Percentiles rank a stretch among this genome's conserved stretches.
Evolutionary conservation across 345 rosid species (phyloP).

Genomic region (Arabidopsis suecica): DNA sequence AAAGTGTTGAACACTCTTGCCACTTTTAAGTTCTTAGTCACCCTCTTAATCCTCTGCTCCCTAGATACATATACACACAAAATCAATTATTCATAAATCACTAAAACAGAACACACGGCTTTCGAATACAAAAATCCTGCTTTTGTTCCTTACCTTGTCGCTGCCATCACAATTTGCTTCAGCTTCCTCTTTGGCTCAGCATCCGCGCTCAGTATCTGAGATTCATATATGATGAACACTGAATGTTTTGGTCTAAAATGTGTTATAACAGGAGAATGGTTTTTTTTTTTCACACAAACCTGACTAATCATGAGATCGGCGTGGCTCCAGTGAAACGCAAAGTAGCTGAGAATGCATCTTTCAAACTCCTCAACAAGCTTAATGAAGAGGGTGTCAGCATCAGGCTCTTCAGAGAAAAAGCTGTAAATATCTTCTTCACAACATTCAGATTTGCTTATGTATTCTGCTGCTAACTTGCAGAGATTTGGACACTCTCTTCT

Average conservation of each 20-base stretch:
- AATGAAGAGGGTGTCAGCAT: constrained; percentile 73
- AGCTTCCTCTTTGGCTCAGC: constrained; percentile 75
- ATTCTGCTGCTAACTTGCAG: constrained; percentile 86
- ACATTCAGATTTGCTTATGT: constrained; percentile 67
- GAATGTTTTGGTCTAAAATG: neutral
- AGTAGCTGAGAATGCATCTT: constrained; percentile 89
- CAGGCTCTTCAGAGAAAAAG: constrained; percentile 60
- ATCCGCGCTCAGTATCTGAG: constrained; percentile 70
- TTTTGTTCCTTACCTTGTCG: constrained; percentile 63
- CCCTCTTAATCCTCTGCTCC: constrained; percentile 84
- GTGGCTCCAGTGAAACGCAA: constrained; percentile 85
- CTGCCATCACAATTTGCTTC: constrained; percentile 80
- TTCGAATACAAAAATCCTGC: constrained; percentile 8
- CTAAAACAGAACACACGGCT: neutral
- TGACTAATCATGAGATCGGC: constrained; percentile 77
- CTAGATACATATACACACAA: constrained; percentile 40
- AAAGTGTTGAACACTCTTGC: constrained; percentile 76
- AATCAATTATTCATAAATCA: constrained; percentile 23
- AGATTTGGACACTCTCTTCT: constrained; percentile 78
- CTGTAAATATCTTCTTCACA: constrained; percentile 77
- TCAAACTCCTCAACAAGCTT: constrained; percentile 95
- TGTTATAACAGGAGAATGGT: neutral
- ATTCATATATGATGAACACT: constrained; percentile 1
- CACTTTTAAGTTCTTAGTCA: constrained; percentile 77
- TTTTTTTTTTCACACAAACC: constrained; percentile 46